These are phyloP conservation scores for Maudiozyma bulderi DNA, from an alignment of 805 yeast species.

Conservation along the genomic window DNA sequence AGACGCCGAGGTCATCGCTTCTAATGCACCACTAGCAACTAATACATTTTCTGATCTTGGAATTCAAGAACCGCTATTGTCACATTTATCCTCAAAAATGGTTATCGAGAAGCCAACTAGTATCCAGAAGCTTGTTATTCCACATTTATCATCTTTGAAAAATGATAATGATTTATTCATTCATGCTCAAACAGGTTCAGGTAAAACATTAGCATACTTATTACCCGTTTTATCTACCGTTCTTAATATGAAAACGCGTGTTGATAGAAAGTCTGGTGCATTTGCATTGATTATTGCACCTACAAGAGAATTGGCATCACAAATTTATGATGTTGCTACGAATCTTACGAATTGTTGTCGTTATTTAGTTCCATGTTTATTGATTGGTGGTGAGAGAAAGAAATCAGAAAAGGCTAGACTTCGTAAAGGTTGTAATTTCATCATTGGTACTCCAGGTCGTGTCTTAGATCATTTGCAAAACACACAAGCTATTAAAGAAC, in stretches of 20 bases:
- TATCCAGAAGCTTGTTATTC: slow-evolving; percentile 76
- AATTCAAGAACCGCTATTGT: slow-evolving; percentile 41
- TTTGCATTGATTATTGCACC: slow-evolving; percentile 88
- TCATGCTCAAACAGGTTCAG: slow-evolving; percentile 97
- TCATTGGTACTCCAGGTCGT: slow-evolving; percentile 98
- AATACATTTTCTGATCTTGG: slow-evolving; percentile 70
- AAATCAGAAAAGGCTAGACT: slow-evolving; percentile 93
- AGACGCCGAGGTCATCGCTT: slow-evolving; percentile 37
- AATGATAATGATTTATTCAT: slow-evolving; percentile 64
- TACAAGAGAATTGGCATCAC: slow-evolving; percentile 89
- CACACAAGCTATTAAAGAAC: slow-evolving; percentile 59
- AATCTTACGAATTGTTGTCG: slow-evolving; percentile 66
- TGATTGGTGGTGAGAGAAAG: slow-evolving; percentile 97
- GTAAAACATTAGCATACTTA: slow-evolving; percentile 83
- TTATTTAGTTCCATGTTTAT: slow-evolving; percentile 87
- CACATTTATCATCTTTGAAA: slow-evolving; percentile 39
- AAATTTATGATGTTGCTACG: slow-evolving; percentile 75
- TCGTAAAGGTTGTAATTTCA: slow-evolving; percentile 88
- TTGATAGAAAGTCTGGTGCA: slow-evolving; percentile 62
- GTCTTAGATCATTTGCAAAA: slow-evolving; percentile 89
- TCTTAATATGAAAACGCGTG: slow-evolving; percentile 41
- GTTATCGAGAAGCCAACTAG: slow-evolving; percentile 63
- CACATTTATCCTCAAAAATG: slow-evolving; percentile 49
- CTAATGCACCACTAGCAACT: slow-evolving; percentile 72
- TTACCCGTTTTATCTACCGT: slow-evolving; percentile 74